Evolutionary conservation across 768 basidiomycete species (phyloP), one percentile per base, ranked within the genome.

Genomic region (Solioccasus polychromus): DNA sequence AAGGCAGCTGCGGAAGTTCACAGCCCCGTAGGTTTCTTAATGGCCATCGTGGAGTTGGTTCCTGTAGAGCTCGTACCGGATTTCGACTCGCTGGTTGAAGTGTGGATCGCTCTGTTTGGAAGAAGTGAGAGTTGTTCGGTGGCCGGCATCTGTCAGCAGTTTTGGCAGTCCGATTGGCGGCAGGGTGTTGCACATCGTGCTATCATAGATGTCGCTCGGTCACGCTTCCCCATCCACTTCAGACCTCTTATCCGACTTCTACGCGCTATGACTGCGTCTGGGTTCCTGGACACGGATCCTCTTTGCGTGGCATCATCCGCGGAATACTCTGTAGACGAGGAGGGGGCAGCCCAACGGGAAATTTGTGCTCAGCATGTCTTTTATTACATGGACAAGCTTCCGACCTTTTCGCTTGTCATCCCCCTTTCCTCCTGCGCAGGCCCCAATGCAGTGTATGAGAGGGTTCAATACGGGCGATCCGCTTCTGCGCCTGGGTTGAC

Each of bases 221-320:
- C 86, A 8, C 79, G 89, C 3, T 97, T 92, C 66, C 93, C 93
- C 3, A 76, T 90, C 24, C 83, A 91, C 44, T 75, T 86, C 50
- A 72, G 74, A 20, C 80, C 83, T 0, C 76, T 94, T 18, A 61
- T 88, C 31, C 77, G 78, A 17, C 74, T 95, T 7, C 74, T 93
- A 1, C 79, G 88, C 8, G 74, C 90, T 2, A 81, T 94, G 76
- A 83, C 83, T 5, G 86, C 82, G 5, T 72, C 78, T 1, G 88
- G 88, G 3, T 89, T 86, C 65, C 75, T 85, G 17, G 85, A 88
- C 48, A 83, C 83, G 4, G 86, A 88, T 50, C 75, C 82, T 0
- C 68, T 88, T 23, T 80, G 76, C 26, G 76, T 76, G 3, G 53
- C 52, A 2, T 65, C 63, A 3, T 65, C 63, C 1, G 66, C 77